Conservation (phyloP, 257 asterid species). For the Penstemon davidsonii region DNA sequence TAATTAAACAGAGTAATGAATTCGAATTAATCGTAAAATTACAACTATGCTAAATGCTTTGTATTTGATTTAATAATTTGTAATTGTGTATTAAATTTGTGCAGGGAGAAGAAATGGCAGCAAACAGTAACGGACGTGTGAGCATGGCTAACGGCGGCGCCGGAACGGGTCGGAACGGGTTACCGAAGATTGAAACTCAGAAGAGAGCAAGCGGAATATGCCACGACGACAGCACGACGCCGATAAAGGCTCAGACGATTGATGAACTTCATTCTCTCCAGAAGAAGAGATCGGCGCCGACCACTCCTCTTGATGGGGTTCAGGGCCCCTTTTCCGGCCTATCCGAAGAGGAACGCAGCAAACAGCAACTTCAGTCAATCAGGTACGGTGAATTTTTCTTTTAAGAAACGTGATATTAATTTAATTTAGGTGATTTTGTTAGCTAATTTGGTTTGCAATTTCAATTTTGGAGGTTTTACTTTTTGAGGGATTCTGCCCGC, state of each 20-base stretch:
- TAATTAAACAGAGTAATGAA: no score
- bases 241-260: conserved; percentile 62
- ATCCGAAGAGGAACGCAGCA: conserved; percentile 44
- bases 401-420: no score
- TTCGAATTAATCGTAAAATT: no score
- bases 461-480: no score
- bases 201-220: conserved; percentile 41
- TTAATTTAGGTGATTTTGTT: no score
- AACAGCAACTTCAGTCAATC: conserved; percentile 63
- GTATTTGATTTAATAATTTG: no score
- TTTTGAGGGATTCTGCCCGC: no score
- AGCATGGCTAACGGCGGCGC: conserved; percentile 22
- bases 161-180: conserved; percentile 46
- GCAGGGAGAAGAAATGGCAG: conserved; percentile 40
- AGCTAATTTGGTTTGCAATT: no score
- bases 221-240: conserved; percentile 61
- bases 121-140: conserved; percentile 37
- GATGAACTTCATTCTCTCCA: conserved; percentile 73
- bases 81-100: no score
- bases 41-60: no score
- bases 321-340: conserved; percentile 38
- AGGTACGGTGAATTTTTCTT: conserved; percentile 33
- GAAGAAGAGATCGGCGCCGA: conserved; percentile 67
- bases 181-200: conserved; percentile 58
- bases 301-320: conserved; percentile 42